Evolutionary conservation across 441 rosid genomes (phyloP).

Genomic region (Gossypium gossypioides): DNA sequence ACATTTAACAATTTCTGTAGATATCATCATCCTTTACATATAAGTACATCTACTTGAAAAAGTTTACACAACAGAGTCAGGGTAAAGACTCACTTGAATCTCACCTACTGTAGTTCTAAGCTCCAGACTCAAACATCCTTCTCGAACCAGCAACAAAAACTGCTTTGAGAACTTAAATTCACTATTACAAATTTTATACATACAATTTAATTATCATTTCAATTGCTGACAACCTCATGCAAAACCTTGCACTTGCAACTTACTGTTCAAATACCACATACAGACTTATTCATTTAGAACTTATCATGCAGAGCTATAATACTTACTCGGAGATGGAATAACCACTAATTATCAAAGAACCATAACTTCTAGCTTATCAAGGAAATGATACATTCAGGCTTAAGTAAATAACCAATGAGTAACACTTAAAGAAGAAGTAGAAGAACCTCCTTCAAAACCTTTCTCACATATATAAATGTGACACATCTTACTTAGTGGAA

Average conservation of each 20-base stretch:
- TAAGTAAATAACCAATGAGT: background rate
- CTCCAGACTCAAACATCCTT: background rate
- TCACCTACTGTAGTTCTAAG: background rate
- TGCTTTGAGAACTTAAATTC: background rate
- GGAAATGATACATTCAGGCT: background rate
- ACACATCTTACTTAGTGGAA: background rate
- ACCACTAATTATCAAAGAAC: background rate
- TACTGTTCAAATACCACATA: background rate
- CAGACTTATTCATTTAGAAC: no score
- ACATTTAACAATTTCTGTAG: background rate
- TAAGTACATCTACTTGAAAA: background rate
- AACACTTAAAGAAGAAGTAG: background rate
- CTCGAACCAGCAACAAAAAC: background rate
- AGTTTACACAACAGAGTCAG: background rate
- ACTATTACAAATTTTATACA: no score
- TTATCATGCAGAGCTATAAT: background rate
- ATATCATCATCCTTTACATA: background rate
- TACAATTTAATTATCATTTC: no score
- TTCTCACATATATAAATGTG: background rate
- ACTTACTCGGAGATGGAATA: background rate
- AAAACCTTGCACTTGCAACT: background rate
- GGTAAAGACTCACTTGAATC: background rate
- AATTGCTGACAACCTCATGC: background rate
- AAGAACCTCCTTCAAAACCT: background rate
- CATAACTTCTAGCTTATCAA: background rate